These are phyloP conservation scores for Xylariaceae sp. DNA, from an alignment of 2,329 filamentous ascomycete species.

Conservation along the genomic window DNA sequence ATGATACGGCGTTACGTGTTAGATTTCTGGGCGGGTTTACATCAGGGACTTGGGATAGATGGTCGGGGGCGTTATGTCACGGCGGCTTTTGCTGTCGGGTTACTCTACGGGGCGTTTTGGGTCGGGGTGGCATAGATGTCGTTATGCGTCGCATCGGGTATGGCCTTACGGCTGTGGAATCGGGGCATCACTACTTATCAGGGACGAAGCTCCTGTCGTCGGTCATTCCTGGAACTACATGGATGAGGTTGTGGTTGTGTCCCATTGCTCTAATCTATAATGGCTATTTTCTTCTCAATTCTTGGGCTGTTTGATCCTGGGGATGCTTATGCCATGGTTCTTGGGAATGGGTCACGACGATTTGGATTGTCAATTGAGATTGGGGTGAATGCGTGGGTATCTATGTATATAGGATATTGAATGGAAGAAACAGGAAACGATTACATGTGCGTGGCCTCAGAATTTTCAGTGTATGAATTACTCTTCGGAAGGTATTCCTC, in stretches of 20 bases:
- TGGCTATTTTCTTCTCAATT: not conserved
- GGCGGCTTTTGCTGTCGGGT: not conserved
- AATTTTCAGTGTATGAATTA: slow-evolving; percentile 36
- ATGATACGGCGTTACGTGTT: too few relatives aligned
- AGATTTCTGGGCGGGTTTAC: too few relatives aligned
- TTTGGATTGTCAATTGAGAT: too few relatives aligned
- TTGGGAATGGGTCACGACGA: not conserved
- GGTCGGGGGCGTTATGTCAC: too few relatives aligned
- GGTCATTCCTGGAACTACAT: not conserved
- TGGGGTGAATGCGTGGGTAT: too few relatives aligned
- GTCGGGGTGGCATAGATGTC: too few relatives aligned
- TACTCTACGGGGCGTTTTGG: slow-evolving; percentile 7
- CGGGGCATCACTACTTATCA: too few relatives aligned
- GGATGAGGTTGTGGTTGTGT: not conserved
- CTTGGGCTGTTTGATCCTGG: not conserved
- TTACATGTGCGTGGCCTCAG: slow-evolving; percentile 27
- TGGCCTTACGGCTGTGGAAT: too few relatives aligned
- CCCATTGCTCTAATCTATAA: slow-evolving; percentile 2
- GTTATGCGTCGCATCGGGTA: not conserved
- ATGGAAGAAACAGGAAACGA: not conserved
- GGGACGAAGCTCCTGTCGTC: too few relatives aligned
- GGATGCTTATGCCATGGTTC: not conserved
- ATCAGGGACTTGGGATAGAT: too few relatives aligned
- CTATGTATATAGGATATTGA: not conserved
- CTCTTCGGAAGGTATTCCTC: slow-evolving; percentile 32